Conservation (phyloP, 805 yeast genomes). For the Barnettozyma botsteinii region DNA sequence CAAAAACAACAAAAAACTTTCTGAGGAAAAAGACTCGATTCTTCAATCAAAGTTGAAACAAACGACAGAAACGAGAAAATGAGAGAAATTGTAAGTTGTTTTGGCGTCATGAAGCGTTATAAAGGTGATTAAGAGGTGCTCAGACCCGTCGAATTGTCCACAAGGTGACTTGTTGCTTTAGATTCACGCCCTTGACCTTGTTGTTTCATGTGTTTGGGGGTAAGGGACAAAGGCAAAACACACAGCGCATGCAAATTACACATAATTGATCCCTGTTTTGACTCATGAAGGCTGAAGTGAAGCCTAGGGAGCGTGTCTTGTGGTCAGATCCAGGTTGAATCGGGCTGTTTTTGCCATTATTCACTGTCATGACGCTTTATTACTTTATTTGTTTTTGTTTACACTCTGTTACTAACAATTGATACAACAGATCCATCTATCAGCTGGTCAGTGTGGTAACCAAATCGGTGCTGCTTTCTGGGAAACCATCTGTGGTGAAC, state of each 20-base stretch:
- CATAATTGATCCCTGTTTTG: too few species aligned
- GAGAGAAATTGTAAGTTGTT: slow-evolving; percentile 11
- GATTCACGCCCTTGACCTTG: too few species aligned
- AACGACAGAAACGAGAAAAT: slow-evolving; percentile 4
- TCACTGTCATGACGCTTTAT: not conserved
- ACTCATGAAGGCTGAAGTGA: too few species aligned
- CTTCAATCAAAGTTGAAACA: not conserved
- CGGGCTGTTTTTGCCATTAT: too few species aligned
- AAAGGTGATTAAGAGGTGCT: too few species aligned
- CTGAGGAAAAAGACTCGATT: too few species aligned
- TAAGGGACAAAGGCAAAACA: not conserved
- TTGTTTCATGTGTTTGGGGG: not conserved
- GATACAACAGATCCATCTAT: slow-evolving; percentile 69
- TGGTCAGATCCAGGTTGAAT: too few species aligned
- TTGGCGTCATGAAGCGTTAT: not conserved
- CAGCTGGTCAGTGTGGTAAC: slow-evolving; percentile 99
- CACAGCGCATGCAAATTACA: not conserved
- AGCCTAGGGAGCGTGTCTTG: too few species aligned
- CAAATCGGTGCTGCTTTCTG: slow-evolving; percentile 95
- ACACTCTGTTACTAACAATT: slow-evolving; percentile 16
- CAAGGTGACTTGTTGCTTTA: not conserved
- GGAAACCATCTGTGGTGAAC: slow-evolving; percentile 89
- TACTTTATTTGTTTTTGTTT: slow-evolving; percentile 2
- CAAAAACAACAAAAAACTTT: not conserved
- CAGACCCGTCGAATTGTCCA: too few species aligned